These are phyloP conservation scores for Rhynchosporium agropyri DNA, from an alignment of 2,329 filamentous ascomycete species.

Conservation along the genomic window DNA sequence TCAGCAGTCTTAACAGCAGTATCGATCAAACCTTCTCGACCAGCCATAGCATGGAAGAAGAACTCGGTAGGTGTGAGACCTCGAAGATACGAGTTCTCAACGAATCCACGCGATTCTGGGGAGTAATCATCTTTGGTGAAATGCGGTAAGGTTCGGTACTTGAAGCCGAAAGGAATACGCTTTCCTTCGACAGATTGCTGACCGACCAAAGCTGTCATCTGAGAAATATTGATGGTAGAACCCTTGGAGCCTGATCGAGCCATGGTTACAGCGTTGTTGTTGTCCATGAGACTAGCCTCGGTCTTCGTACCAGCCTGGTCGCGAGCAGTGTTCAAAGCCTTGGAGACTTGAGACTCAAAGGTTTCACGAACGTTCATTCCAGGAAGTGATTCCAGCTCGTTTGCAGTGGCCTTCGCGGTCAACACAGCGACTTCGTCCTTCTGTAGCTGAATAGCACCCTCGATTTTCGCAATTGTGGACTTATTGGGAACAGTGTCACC, in stretches of 20 bases:
- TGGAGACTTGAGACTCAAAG: conserved; percentile 96
- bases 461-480: conserved; percentile 80
- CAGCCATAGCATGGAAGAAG: conserved; percentile 99
- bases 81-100: conserved; percentile 97
- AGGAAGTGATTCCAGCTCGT: conserved; percentile 86
- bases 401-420: conserved; percentile 77
- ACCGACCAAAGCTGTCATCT: conserved; percentile 97
- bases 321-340: conserved; percentile 91
- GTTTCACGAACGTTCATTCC: conserved; percentile 99
- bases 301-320: conserved; percentile 94
- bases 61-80: conserved; percentile 95
- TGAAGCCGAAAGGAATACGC: conserved; percentile 98
- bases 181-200: conserved; percentile 98
- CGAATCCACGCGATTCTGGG: conserved; percentile 93
- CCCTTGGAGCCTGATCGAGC: conserved; percentile 96
- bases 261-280: conserved; percentile 97
- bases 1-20: conserved; percentile 99
- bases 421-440: conserved; percentile 80
- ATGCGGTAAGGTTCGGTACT: conserved; percentile 93
- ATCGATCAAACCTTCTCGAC: conserved; percentile 99
- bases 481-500: conserved; percentile 96
- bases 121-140: conserved; percentile 99
- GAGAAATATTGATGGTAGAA: conserved; percentile 98
- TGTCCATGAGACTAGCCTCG: conserved; percentile 88
- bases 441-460: conserved; percentile 76